Conservation (phyloP, 768 basidiomycete species). For the Pleurotus giganteus region DNA sequence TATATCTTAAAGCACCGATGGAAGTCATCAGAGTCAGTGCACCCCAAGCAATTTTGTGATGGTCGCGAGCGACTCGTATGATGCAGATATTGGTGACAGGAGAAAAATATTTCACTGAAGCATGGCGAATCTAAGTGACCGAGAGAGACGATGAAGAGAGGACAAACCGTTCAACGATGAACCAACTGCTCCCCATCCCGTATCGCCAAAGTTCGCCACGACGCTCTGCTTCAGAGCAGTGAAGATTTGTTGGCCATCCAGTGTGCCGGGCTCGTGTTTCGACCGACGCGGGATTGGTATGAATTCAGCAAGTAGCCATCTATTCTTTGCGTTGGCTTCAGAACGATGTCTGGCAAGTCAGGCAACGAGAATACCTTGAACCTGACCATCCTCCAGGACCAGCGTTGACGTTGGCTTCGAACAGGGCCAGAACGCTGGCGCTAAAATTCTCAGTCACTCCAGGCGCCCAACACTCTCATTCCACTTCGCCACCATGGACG, state of each 20-base stretch:
- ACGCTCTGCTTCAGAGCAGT: conserved; percentile 68
- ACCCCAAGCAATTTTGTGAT: conserved; percentile 78
- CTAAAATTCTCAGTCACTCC: background rate
- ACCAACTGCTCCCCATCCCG: conserved; percentile 82
- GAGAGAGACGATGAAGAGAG: background rate
- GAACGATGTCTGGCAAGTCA: background rate
- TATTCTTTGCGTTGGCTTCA: conserved; percentile 49
- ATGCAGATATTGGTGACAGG: conserved; percentile 82
- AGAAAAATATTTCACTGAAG: conserved; percentile 84
- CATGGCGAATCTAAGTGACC: conserved; percentile 5
- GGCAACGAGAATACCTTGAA: background rate
- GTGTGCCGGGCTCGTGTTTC: conserved; percentile 16
- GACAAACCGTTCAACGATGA: conserved; percentile 64
- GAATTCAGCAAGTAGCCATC: conserved; percentile 88
- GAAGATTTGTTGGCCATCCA: conserved; percentile 69
- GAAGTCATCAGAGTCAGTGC: conserved; percentile 67
- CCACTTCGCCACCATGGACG: background rate
- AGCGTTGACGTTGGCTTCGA: too few relatives aligned
- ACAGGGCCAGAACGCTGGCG: too few relatives aligned
- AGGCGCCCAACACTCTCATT: background rate
- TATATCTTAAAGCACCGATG: conserved; percentile 55
- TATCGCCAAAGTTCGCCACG: conserved; percentile 74
- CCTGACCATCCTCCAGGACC: background rate
- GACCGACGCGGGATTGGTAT: conserved; percentile 41
- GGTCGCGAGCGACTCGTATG: conserved; percentile 81